phyloP scores from a whole-genome alignment of 371 early-diverging fungal species.

The Mucor mucedo region DNA sequence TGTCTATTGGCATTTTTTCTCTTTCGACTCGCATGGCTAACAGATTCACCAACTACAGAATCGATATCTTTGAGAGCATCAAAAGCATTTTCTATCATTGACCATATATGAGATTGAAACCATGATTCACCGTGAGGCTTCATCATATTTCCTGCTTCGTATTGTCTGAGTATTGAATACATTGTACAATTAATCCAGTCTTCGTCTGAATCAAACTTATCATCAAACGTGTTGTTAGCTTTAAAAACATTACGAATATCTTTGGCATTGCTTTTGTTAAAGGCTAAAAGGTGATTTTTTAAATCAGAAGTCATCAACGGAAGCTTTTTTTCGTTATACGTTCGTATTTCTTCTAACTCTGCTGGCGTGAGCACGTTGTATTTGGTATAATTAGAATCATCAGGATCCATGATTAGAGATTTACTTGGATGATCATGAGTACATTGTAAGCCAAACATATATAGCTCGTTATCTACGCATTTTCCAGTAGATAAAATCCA shows the following conservation, averaged over 20 bases:
- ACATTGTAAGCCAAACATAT: slow-evolving; percentile 16
- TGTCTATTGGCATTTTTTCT: no score
- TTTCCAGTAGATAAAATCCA: slow-evolving; percentile 21
- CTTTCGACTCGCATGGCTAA: no score
- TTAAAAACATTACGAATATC: neutral
- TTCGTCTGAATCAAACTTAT: slow-evolving; percentile 1
- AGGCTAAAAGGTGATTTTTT: neutral
- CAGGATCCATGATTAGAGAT: slow-evolving; percentile 12
- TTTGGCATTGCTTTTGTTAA: neutral
- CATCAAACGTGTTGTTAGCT: slow-evolving; percentile 1
- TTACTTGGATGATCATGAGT: slow-evolving; percentile 10
- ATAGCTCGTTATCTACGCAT: slow-evolving; percentile 14
- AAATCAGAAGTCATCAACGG: no score
- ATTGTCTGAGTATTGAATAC: no score
- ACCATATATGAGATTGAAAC: no score
- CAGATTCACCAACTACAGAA: no score
- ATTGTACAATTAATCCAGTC: no score
- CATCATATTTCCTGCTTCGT: no score
- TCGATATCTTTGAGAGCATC: no score
- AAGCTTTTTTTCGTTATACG: no score
- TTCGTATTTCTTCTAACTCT: slow-evolving; percentile 9
- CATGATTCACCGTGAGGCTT: no score
- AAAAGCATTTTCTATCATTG: no score
- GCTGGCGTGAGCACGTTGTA: slow-evolving; percentile 12
- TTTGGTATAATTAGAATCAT: slow-evolving; percentile 12